These are phyloP conservation scores for Dryas octopetala DNA, from an alignment of 306 rosid species.

Conservation along the genomic window DNA sequence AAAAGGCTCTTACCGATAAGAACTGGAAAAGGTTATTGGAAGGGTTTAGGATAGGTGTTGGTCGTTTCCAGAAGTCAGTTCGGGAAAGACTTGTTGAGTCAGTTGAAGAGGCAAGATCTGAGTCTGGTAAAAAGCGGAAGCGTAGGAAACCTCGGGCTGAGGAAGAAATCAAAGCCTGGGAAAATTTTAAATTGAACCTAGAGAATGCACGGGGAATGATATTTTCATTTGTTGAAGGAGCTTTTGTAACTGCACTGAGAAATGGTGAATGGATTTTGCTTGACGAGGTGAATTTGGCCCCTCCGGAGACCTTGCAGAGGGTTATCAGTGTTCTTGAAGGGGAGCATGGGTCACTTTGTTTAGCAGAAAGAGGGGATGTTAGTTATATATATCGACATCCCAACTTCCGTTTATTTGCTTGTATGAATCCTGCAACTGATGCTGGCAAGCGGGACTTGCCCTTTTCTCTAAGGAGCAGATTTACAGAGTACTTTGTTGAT, in stretches of 20 bases:
- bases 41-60: conserved; percentile 47
- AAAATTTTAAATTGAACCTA: conserved; percentile 53
- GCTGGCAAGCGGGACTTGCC: conserved; percentile 95
- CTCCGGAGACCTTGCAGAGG: conserved; percentile 93
- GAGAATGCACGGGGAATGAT: conserved; percentile 59
- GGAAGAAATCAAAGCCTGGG: conserved; percentile 63
- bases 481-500: conserved; percentile 89
- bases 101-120: conserved; percentile 33
- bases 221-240: conserved; percentile 96
- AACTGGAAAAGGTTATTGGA: conserved; percentile 54
- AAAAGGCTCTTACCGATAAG: conserved; percentile 39
- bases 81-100: neutral
- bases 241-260: conserved; percentile 80
- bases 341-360: conserved; percentile 74
- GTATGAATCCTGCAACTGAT: conserved; percentile 99
- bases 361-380: conserved; percentile 92
- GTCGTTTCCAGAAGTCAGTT: conserved; percentile 22
- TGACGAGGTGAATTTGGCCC: conserved; percentile 98
- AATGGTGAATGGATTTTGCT: conserved; percentile 95
- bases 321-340: conserved; percentile 89
- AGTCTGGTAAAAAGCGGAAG: conserved; percentile 58
- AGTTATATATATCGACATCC: conserved; percentile 73
- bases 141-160: conserved; percentile 62
- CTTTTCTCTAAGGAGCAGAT: conserved; percentile 78
- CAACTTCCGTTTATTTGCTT: conserved; percentile 87